These are phyloP conservation scores for Luvunga scandens DNA, from an alignment of 345 rosid genomes.

Conservation along the genomic window DNA sequence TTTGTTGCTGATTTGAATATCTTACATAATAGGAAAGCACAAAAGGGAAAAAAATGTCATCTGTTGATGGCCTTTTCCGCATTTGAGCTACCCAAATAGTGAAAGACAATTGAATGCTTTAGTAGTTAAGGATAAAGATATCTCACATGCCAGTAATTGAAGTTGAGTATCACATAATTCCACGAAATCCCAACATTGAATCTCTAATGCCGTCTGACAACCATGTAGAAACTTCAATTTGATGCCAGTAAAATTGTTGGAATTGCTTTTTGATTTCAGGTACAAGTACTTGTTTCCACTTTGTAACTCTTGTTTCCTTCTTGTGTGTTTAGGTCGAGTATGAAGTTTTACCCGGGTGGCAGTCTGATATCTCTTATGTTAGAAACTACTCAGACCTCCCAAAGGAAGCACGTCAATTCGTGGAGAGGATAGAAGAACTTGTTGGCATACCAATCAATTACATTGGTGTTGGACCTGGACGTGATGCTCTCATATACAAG, in stretches of 20 bases:
- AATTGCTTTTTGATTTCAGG: background rate
- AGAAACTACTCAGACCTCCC: conserved; percentile 86
- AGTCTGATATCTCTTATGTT: conserved; percentile 67
- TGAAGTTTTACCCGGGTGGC: conserved; percentile 92
- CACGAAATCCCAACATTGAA: background rate
- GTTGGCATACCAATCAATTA: conserved; percentile 80
- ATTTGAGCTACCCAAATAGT: background rate
- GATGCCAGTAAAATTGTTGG: background rate
- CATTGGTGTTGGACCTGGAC: conserved; percentile 91
- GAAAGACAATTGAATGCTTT: background rate
- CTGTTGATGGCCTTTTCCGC: background rate
- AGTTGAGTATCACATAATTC: background rate
- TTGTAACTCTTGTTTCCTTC: conserved; percentile 9
- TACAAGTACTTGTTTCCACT: background rate
- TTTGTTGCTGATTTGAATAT: background rate
- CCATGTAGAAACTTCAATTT: background rate
- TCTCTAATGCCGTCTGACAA: background rate
- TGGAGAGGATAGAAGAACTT: conserved; percentile 89
- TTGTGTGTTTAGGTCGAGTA: conserved; percentile 66
- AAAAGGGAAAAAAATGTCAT: background rate
- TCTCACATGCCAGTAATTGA: background rate
- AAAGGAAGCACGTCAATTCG: conserved; percentile 66
- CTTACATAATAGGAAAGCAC: background rate
- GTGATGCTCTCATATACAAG: conserved; percentile 86
- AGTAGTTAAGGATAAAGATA: background rate